phyloP scores from a whole-genome alignment of 2,329 filamentous ascomycete species.

The Pseudocercospora fuligena region DNA sequence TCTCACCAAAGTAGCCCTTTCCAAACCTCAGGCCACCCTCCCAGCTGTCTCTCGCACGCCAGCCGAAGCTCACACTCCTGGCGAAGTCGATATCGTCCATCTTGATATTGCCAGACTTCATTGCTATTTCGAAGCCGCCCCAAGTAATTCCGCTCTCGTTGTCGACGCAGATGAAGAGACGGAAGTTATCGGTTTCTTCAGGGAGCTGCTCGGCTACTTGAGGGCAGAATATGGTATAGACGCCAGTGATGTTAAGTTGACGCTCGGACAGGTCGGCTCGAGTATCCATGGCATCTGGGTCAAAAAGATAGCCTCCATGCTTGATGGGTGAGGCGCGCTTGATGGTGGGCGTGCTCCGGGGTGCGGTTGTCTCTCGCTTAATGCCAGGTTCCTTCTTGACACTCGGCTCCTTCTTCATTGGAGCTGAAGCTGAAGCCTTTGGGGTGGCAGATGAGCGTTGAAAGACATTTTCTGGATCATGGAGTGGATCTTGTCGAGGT shows the following conservation, averaged over 20 bases:
- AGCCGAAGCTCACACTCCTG: conserved; percentile 32
- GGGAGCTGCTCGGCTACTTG: conserved; percentile 28
- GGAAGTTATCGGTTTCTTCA: conserved; percentile 35
- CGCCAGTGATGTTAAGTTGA: conserved; percentile 49
- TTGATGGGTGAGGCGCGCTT: conserved; percentile 16
- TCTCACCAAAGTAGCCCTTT: conserved; percentile 41
- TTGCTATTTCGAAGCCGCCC: conserved; percentile 53
- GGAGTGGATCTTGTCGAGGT: not conserved
- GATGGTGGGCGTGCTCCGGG: conserved; percentile 1
- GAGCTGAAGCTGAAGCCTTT: not conserved
- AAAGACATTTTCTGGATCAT: conserved; percentile 8
- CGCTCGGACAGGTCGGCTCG: conserved; percentile 19
- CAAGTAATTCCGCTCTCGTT: conserved; percentile 47
- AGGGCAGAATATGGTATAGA: conserved; percentile 47
- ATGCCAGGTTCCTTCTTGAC: conserved; percentile 24
- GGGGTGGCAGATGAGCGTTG: not conserved
- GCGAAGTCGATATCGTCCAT: conserved; percentile 39
- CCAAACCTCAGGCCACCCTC: conserved; percentile 38
- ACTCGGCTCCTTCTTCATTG: not conserved
- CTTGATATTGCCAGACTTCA: conserved; percentile 50
- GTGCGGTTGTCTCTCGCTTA: conserved; percentile 13
- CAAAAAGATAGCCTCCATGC: conserved; percentile 23
- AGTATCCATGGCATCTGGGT: conserved; percentile 30
- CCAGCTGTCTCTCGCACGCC: conserved; percentile 41
- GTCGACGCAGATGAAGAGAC: conserved; percentile 47